These are phyloP conservation scores for Nicotiana sylvestris DNA, from an alignment of 257 asterid species.

Conservation along the genomic window DNA sequence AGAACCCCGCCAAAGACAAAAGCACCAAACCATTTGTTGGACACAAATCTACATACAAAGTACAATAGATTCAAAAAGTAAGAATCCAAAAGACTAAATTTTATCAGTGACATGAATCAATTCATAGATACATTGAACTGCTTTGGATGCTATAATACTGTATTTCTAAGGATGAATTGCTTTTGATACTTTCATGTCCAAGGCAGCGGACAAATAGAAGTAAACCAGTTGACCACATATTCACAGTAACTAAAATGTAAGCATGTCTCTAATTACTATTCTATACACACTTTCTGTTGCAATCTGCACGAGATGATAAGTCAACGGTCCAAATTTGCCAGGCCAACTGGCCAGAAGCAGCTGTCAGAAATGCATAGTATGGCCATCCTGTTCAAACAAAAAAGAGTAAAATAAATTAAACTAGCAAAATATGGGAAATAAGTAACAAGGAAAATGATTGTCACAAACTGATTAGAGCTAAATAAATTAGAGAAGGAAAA, in stretches of 20 bases:
- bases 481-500: neutral
- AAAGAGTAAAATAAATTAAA: neutral
- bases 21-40: slow-evolving; percentile 92
- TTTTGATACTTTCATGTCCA: neutral
- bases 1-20: slow-evolving; percentile 63
- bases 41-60: slow-evolving; percentile 50
- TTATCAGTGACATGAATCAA: neutral
- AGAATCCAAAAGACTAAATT: neutral
- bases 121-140: neutral
- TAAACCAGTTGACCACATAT: neutral
- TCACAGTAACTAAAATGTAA: neutral
- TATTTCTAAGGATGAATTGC: neutral
- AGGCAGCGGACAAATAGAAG: neutral
- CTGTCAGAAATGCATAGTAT: slow-evolving; percentile 50
- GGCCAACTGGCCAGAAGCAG: slow-evolving; percentile 66
- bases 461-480: neutral
- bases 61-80: neutral
- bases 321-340: slow-evolving; percentile 85
- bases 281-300: slow-evolving; percentile 63
- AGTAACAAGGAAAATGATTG: neutral
- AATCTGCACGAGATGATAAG: slow-evolving; percentile 65
- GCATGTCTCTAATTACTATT: neutral
- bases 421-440: neutral
- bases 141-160: neutral
- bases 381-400: slow-evolving; percentile 57